Evolutionary conservation across 352 stramenopile genomes (phyloP).

Genomic region (Halophytophthora polymorphica): DNA sequence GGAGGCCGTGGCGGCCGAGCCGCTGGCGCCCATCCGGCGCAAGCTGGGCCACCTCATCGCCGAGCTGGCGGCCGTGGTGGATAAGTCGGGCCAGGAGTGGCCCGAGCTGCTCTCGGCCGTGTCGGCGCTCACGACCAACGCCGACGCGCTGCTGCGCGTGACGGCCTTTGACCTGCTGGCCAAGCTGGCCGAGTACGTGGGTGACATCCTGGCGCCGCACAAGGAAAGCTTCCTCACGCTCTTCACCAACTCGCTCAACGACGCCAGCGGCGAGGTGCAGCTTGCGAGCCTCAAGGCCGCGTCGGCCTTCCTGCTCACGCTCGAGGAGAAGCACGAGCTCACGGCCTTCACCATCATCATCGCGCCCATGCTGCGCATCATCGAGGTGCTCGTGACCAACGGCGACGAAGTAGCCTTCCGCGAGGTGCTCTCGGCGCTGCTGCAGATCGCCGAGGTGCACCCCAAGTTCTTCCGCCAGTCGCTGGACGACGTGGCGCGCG

Average conservation of each 20-base stretch:
- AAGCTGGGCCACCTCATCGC: slow-evolving; percentile 81
- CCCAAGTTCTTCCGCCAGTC: slow-evolving; percentile 78
- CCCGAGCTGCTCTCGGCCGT: slow-evolving; percentile 68
- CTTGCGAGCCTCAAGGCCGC: slow-evolving; percentile 71
- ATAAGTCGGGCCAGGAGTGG: slow-evolving; percentile 57
- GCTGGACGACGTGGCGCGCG: slow-evolving; percentile 65
- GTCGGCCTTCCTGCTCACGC: slow-evolving; percentile 66
- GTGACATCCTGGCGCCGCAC: slow-evolving; percentile 64
- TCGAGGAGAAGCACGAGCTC: slow-evolving; percentile 71
- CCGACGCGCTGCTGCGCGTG: slow-evolving; percentile 61
- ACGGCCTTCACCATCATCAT: slow-evolving; percentile 69
- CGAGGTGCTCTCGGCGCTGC: slow-evolving; percentile 65
- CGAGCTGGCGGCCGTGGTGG: slow-evolving; percentile 57
- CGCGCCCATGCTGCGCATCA: slow-evolving; percentile 69
- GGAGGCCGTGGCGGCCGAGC: slow-evolving; percentile 57
- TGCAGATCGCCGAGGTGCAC: slow-evolving; percentile 76
- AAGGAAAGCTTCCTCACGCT: slow-evolving; percentile 79
- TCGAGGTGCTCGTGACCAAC: slow-evolving; percentile 54
- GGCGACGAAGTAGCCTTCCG: slow-evolving; percentile 68
- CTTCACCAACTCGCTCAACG: slow-evolving; percentile 70
- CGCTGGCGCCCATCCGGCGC: slow-evolving; percentile 71
- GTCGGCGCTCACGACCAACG: slow-evolving; percentile 53
- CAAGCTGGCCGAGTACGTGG: slow-evolving; percentile 69
- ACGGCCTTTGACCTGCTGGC: slow-evolving; percentile 77
- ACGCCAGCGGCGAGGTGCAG: slow-evolving; percentile 58